Evolutionary conservation across 306 rosid genomes (phyloP).

Genomic region (Malus domestica): ASM211411v1 NC_041802.1:30097501-30098000

Average conservation of each 20-base stretch:
- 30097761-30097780: neutral
- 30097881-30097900: conserved; percentile 86
- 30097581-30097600: neutral
- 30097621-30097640: neutral
- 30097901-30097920: conserved; percentile 91
- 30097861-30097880: conserved; percentile 90
- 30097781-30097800: neutral
- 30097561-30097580: neutral
- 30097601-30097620: neutral
- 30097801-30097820: neutral
- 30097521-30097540: neutral
- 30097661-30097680: conserved; percentile 27
- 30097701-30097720: conserved; percentile 93
- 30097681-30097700: conserved; percentile 86
- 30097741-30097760: conserved; percentile 82
- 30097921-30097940: conserved; percentile 84
- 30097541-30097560: neutral
- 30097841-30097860: neutral
- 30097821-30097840: neutral
- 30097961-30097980: neutral
- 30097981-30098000: neutral
- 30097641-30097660: neutral
- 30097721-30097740: conserved; percentile 97
- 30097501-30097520: neutral
- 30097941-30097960: conserved; percentile 99